Conservation (phyloP, 2,329 filamentous ascomycete genomes). For the Ascochyta koolunga region DNA sequence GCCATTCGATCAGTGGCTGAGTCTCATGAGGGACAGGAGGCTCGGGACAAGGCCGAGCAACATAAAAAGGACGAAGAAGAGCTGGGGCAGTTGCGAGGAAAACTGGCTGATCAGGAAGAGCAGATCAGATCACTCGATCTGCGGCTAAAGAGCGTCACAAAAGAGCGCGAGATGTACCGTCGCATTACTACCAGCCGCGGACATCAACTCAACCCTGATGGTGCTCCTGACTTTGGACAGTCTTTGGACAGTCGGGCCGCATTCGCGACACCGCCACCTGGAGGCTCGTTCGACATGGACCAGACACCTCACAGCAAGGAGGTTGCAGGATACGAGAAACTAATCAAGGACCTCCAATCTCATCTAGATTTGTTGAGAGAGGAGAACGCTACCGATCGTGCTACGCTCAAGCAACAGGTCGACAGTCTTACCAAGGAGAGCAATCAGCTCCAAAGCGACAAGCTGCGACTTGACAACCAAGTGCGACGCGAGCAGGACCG, state of each 20-base stretch:
- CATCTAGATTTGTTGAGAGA: constrained; percentile 90
- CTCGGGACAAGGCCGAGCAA: constrained; percentile 64
- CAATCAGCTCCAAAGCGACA: constrained; percentile 78
- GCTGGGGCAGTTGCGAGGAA: constrained; percentile 73
- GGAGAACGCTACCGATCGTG: constrained; percentile 80
- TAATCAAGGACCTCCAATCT: constrained; percentile 84
- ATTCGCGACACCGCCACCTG: constrained; percentile 53
- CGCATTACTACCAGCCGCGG: constrained; percentile 84
- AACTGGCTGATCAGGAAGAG: constrained; percentile 79
- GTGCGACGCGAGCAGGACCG: constrained; percentile 81
- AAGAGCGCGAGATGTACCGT: constrained; percentile 96
- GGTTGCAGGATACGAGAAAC: constrained; percentile 73
- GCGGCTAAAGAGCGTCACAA: constrained; percentile 90
- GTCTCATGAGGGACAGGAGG: constrained; percentile 90
- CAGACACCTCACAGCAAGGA: constrained; percentile 60
- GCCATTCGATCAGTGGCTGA: constrained; percentile 85
- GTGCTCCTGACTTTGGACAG: constrained; percentile 29
- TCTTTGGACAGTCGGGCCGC: constrained; percentile 23
- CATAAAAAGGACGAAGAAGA: constrained; percentile 67
- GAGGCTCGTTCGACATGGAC: constrained; percentile 42
- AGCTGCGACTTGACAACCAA: constrained; percentile 80
- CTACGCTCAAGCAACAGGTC: constrained; percentile 82
- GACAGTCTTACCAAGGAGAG: constrained; percentile 83
- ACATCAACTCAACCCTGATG: constrained; percentile 60
- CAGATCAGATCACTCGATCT: constrained; percentile 82